Conservation (phyloP, 306 rosid genomes). For the Medicago ruthenica region DNA sequence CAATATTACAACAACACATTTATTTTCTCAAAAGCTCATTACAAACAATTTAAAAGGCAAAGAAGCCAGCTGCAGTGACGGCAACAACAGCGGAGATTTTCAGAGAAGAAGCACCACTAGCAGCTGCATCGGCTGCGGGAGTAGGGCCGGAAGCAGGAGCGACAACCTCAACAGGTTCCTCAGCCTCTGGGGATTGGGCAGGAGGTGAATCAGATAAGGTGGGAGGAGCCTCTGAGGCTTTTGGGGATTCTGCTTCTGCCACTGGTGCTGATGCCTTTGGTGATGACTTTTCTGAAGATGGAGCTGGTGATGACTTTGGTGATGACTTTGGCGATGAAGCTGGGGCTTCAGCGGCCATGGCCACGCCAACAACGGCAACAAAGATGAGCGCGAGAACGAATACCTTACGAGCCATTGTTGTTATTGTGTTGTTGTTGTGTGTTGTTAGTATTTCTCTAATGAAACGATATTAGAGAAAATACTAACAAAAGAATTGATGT, state of each 20-base stretch:
- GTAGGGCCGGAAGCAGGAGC: background rate
- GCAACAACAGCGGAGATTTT: background rate
- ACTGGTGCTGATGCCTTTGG: background rate
- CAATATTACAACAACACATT: background rate
- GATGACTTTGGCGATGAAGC: constrained; percentile 34
- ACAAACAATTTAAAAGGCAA: background rate
- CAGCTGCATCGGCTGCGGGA: background rate
- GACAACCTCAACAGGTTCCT: background rate
- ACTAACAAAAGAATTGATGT: constrained; percentile 38
- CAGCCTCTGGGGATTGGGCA: constrained; percentile 35
- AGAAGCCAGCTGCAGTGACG: background rate
- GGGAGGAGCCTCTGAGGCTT: constrained; percentile 1
- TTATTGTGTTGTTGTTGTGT: constrained; percentile 2
- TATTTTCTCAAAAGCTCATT: background rate
- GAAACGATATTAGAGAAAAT: constrained; percentile 46
- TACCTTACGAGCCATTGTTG: constrained; percentile 42
- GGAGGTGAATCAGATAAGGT: constrained; percentile 38
- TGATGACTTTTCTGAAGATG: no score
- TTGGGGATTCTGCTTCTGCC: constrained; percentile 16
- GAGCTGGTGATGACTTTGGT: background rate
- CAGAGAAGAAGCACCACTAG: background rate
- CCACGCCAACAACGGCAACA: constrained; percentile 42
- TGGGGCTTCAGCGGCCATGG: constrained; percentile 48
- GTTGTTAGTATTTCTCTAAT: constrained; percentile 50
- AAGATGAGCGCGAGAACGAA: constrained; percentile 50